These are phyloP conservation scores for Coemansia aciculifera DNA, from an alignment of 192 early-diverging fungal species.

Conservation along the genomic window DNA sequence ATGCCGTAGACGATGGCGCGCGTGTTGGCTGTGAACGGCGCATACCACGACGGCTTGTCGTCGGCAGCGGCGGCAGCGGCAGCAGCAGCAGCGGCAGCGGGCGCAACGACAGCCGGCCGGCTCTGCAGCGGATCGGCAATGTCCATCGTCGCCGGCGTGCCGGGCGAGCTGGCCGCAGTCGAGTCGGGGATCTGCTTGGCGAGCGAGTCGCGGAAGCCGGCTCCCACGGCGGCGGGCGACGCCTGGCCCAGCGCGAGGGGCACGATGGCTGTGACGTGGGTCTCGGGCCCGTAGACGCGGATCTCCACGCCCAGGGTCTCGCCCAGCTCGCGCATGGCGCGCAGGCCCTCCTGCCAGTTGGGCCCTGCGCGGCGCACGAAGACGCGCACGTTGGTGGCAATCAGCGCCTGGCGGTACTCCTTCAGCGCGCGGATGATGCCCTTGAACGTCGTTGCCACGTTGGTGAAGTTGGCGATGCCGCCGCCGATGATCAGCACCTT, in stretches of 20 bases:
- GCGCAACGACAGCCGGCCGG: conserved; percentile 35
- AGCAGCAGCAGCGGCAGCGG: conserved; percentile 46
- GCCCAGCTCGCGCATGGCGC: conserved; percentile 89
- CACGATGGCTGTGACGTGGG: conserved; percentile 98
- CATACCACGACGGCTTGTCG: conserved; percentile 56
- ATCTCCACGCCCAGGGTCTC: conserved; percentile 93
- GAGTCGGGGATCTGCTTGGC: conserved; percentile 59
- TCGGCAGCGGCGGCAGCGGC: conserved; percentile 49
- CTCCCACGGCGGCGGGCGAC: conserved; percentile 57
- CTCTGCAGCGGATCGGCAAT: conserved; percentile 46
- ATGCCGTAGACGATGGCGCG: conserved; percentile 96
- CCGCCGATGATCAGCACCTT: conserved; percentile 99
- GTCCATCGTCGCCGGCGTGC: conserved; percentile 49
- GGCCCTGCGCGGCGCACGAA: conserved; percentile 98
- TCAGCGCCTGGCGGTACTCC: conserved; percentile 88
- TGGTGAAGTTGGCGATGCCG: conserved; percentile 99
- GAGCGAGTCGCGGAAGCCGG: conserved; percentile 60
- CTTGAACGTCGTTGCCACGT: conserved; percentile 99
- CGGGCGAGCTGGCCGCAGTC: conserved; percentile 48
- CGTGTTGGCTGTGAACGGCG: conserved; percentile 78
- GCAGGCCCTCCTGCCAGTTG: conserved; percentile 99
- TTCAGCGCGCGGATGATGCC: conserved; percentile 93
- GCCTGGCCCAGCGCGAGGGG: conserved; percentile 79
- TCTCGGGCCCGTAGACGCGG: conserved; percentile 95
- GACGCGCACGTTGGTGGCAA: conserved; percentile 86